These are phyloP conservation scores for Fusarium pseudoanthophilum DNA, from an alignment of 2,329 filamentous ascomycete genomes.

Conservation along the genomic window DNA sequence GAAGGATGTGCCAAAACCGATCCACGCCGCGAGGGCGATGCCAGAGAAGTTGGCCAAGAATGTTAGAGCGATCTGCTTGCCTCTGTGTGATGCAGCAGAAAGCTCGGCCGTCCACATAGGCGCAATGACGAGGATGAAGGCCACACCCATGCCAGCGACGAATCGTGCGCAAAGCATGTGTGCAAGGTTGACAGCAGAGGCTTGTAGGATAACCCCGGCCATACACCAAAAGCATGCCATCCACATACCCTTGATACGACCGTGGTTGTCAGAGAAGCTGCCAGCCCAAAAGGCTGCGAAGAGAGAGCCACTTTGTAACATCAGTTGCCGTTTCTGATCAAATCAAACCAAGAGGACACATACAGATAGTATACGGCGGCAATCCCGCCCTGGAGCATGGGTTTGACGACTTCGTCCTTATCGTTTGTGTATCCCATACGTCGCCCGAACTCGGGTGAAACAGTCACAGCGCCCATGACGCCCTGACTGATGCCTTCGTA, in stretches of 20 bases:
- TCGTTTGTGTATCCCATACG: slow-evolving; percentile 14
- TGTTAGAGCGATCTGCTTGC: slow-evolving; percentile 57
- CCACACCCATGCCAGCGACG: slow-evolving; percentile 62
- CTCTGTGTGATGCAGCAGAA: slow-evolving; percentile 56
- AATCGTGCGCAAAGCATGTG: slow-evolving; percentile 61
- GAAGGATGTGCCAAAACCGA: slow-evolving; percentile 48
- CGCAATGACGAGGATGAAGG: slow-evolving; percentile 59
- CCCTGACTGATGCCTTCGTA: slow-evolving; percentile 57
- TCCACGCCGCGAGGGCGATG: slow-evolving; percentile 54
- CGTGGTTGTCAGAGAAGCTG: slow-evolving; percentile 49
- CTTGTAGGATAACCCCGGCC: slow-evolving; percentile 60
- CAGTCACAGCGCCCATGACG: slow-evolving; percentile 62
- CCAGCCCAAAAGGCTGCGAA: slow-evolving; percentile 32
- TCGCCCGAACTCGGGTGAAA: slow-evolving; percentile 49
- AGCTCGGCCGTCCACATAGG: slow-evolving; percentile 61
- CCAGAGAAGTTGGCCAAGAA: slow-evolving; percentile 64
- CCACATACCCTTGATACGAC: slow-evolving; percentile 56
- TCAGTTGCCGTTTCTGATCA: background rate
- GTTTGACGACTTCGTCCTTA: background rate
- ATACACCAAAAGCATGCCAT: slow-evolving; percentile 53
- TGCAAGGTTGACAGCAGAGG: slow-evolving; percentile 55
- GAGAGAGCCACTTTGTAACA: slow-evolving; percentile 44
- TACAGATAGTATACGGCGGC: slow-evolving; percentile 7
- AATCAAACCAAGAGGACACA: background rate
- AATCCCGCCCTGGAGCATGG: slow-evolving; percentile 6